A percentile compares a stretch with the other conserved stretches of the same genome.
phyloP scores from a whole-genome alignment of 1,284 basidiomycete species.

The Stereum hirsutum region DNA sequence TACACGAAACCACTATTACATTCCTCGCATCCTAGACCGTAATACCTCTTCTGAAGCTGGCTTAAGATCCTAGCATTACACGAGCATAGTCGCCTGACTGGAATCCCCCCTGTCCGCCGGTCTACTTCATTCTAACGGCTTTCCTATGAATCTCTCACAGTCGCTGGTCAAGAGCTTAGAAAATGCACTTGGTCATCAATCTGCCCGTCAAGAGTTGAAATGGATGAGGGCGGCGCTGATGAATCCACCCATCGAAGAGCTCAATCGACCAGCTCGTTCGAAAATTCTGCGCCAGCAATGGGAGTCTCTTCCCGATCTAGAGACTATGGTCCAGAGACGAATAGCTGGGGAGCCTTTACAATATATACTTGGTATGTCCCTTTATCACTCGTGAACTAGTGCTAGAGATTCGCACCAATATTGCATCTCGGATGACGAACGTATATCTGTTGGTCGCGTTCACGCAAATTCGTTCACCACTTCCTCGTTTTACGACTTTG shows the following conservation, averaged over 20 bases:
- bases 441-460: conserved; percentile 8
- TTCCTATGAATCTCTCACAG: no score
- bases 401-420: no score
- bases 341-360: conserved; percentile 51
- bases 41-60: no score
- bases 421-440: conserved; percentile 7
- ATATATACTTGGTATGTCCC: conserved; percentile 72
- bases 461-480: neutral
- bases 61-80: no score
- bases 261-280: conserved; percentile 2
- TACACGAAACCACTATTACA: no score
- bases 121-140: no score
- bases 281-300: neutral
- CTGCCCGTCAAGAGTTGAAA: conserved; percentile 45
- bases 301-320: conserved; percentile 18
- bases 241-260: neutral
- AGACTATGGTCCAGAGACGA: conserved; percentile 32
- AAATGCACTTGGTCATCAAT: no score
- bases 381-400: no score
- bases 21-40: no score
- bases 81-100: no score
- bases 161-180: no score
- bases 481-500: neutral
- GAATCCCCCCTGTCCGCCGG: no score
- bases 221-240: conserved; percentile 47